Percentiles rank a stretch among this genome's conserved stretches.
phyloP scores from a whole-genome alignment of 148 eudicot species.

The Polygonum maritimum region DNA sequence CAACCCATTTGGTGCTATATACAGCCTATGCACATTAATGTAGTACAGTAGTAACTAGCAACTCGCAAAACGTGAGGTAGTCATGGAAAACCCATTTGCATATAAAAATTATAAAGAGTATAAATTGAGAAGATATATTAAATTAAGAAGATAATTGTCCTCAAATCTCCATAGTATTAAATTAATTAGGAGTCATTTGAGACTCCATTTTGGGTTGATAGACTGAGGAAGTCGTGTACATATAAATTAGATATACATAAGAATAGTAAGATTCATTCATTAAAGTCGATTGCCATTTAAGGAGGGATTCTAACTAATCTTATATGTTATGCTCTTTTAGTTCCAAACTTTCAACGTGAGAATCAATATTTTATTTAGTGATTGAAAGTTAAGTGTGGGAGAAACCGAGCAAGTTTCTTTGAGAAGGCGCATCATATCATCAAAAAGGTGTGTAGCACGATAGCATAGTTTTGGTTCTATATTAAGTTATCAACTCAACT shows the following conservation, averaged over 20 bases:
- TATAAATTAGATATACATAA: too few relatives aligned
- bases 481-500: neutral
- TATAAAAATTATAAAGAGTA: neutral
- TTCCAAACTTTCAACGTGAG: too few relatives aligned
- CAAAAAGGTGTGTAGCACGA: neutral
- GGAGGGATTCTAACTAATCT: too few relatives aligned
- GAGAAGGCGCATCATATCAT: neutral
- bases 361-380: too few relatives aligned
- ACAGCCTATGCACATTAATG: neutral
- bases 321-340: too few relatives aligned
- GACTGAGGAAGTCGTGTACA: too few relatives aligned
- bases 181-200: too few relatives aligned
- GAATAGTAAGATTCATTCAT: too few relatives aligned
- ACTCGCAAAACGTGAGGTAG: neutral
- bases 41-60: neutral
- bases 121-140: neutral
- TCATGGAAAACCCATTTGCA: neutral
- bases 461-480: neutral
- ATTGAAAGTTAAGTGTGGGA: neutral
- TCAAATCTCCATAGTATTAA: too few relatives aligned
- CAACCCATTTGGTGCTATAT: neutral
- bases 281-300: too few relatives aligned
- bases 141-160: neutral
- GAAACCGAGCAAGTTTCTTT: neutral
- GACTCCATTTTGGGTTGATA: too few relatives aligned